Base-by-base conservation (phyloP, 1,284 basidiomycete species). In the Exobasidium rhododendri region DNA sequence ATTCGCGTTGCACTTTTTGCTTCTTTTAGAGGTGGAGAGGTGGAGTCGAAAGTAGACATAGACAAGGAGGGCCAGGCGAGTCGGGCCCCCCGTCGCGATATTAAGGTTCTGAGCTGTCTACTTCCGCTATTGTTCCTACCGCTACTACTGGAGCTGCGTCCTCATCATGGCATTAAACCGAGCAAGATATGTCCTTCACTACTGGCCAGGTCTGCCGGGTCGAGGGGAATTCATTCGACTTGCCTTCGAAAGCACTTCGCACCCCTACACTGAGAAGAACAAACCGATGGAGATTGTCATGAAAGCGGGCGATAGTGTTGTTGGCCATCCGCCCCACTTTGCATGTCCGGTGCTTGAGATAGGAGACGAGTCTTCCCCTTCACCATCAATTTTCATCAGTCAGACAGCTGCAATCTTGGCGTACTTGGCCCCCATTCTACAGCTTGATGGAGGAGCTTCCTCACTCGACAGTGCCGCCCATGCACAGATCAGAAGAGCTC, bases 221-320 rank as follows among this genome's bases (percentile, higher is more conserved):
- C 80, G 84, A 40, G 84, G 82, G 46, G 84, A 85, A 62, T 82
- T 81, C 66, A 74, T 84, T 52, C 82, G 83, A 3, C 82, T 85
- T 53, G 81, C 81, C 24, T 81, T 85, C 68, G 83, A 83, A 67
- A 79, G 80, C 55, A 79, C 81, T 17, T 80, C 80, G 1, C 71
- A 78, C 17, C 67, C 75, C 10, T 84, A 83, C 72, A 73, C 69
- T n/a, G 83, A 84, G 54, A 51, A 65, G 30, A 64, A 61, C 61
- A 62, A 70, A n/a, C 57, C 68, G 4, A 43, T 50, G 0, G 46
- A 47, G 26, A 51, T 26, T 31, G 47, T 50, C 20, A 50, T 77
- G 14, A 26, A 30, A 17, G 30, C n/a, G 32, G 17, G 35, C 35
- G 17, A 40, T 10, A 26, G 24, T 44, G 32, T 7, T 1, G 45